Evolutionary conservation across 192 early-diverging fungal species (phyloP).

Genomic region (Phlyctochytrium planicorne): DNA sequence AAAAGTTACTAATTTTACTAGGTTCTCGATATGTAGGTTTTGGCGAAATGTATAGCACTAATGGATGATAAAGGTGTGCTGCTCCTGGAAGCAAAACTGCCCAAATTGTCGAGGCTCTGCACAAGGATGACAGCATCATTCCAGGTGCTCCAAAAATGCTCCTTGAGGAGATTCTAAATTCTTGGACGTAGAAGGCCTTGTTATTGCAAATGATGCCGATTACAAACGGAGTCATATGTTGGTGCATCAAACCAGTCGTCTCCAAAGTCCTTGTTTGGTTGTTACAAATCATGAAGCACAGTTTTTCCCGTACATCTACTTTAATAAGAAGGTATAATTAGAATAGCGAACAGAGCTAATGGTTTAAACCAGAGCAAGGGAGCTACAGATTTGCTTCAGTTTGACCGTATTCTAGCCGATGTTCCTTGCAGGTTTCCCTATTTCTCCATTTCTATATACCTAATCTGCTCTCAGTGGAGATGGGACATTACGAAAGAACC

Average conservation of each 20-base stretch:
- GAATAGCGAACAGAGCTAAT: conserved; percentile 13
- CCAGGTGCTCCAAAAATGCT: conserved; percentile 19
- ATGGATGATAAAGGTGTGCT: conserved; percentile 89
- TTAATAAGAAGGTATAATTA: conserved; percentile 26
- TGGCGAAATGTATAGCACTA: conserved; percentile 15
- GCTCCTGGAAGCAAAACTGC: conserved; percentile 98
- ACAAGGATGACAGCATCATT: conserved; percentile 32
- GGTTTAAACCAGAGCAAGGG: background rate
- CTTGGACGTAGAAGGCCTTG: conserved; percentile 61
- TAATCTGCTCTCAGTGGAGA: conserved; percentile 76
- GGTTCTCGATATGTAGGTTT: conserved; percentile 30
- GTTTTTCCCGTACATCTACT: conserved; percentile 75
- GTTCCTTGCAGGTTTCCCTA: conserved; percentile 74
- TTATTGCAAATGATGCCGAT: conserved; percentile 97
- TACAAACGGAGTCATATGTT: conserved; percentile 89
- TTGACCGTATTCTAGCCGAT: conserved; percentile 96
- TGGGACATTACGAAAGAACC: conserved; percentile 96
- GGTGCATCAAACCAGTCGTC: conserved; percentile 92
- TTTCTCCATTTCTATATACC: background rate
- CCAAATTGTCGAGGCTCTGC: conserved; percentile 64
- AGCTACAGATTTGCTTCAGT: conserved; percentile 76
- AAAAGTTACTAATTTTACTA: conserved; percentile 5
- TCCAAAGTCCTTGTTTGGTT: conserved; percentile 88
- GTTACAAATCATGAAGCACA: conserved; percentile 97
- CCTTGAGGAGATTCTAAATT: background rate